Conservation (phyloP, 495 filamentous ascomycete genomes). For the Talaromyces wortmannii region DNA sequence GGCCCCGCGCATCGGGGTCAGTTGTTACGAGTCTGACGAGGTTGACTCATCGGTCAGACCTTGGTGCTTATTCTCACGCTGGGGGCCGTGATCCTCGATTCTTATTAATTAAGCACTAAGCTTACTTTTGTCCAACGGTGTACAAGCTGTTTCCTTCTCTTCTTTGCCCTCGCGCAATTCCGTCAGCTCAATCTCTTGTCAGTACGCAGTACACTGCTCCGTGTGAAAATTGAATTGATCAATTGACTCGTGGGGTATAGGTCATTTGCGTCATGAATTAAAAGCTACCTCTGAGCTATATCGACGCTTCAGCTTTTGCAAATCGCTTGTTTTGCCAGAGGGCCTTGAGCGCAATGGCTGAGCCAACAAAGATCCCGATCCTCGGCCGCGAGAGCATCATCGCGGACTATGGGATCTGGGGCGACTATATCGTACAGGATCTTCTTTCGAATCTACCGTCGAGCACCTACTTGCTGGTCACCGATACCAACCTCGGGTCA, state of each 20-base stretch:
- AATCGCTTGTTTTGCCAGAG: neutral
- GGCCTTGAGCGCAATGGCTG: conserved; percentile 18
- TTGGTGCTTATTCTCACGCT: neutral
- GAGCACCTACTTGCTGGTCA: conserved; percentile 92
- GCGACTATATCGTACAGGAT: conserved; percentile 72
- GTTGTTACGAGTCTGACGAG: neutral
- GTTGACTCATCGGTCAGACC: too few species aligned
- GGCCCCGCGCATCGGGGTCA: neutral
- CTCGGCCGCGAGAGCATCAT: conserved; percentile 73
- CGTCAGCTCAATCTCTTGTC: neutral
- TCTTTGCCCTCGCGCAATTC: neutral
- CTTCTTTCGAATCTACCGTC: conserved; percentile 69
- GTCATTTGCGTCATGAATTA: neutral
- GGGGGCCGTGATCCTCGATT: neutral
- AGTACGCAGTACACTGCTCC: too few species aligned
- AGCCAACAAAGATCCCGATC: conserved; percentile 46
- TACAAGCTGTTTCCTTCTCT: neutral
- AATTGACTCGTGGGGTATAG: conserved; percentile 28
- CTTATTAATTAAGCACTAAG: neutral
- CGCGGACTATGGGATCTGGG: conserved; percentile 89
- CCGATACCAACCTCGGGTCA: conserved; percentile 83
- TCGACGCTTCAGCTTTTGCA: neutral
- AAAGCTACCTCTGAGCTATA: neutral
- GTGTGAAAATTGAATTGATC: too few species aligned
- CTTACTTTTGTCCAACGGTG: neutral